These are phyloP conservation scores for Lasiodiplodia hormozganensis DNA, from an alignment of 2,329 filamentous ascomycete species.

Conservation along the genomic window DNA sequence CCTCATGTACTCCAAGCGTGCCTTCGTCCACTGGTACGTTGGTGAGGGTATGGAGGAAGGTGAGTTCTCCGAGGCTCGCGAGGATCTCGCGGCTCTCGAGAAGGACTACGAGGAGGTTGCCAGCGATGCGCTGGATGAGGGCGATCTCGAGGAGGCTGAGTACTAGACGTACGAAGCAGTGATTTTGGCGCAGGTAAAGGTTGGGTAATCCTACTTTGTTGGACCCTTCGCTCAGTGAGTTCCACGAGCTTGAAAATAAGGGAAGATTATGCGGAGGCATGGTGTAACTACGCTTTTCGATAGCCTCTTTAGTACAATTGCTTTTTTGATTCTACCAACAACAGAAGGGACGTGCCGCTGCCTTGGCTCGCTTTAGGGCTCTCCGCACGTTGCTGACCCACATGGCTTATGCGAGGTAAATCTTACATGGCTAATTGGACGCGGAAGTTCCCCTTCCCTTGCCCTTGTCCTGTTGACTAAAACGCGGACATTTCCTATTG, in stretches of 20 bases:
- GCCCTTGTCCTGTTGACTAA: not conserved
- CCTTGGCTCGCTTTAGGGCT: not conserved
- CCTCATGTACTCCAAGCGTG: constrained; percentile 99
- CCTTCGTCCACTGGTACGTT: constrained; percentile 99
- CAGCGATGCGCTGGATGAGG: constrained; percentile 88
- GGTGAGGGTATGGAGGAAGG: constrained; percentile 99
- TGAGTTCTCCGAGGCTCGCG: constrained; percentile 98
- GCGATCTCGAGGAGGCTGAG: constrained; percentile 86
- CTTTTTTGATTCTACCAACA: not conserved
- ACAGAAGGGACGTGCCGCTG: not conserved
- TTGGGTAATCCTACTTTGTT: constrained; percentile 26
- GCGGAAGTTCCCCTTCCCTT: not conserved
- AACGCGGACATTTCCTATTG: not conserved
- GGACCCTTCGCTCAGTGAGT: constrained; percentile 23
- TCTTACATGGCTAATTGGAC: not conserved
- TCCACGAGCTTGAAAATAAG: constrained; percentile 19
- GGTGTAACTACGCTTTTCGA: constrained; percentile 24
- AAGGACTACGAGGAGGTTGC: constrained; percentile 99
- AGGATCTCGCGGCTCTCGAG: constrained; percentile 97
- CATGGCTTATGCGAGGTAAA: not conserved
- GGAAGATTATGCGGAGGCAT: constrained; percentile 24
- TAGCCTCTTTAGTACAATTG: constrained; percentile 24
- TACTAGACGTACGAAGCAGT: constrained; percentile 67
- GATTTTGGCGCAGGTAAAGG: constrained; percentile 20
- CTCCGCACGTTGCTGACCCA: not conserved